phyloP scores from a whole-genome alignment of 768 basidiomycete species.

The Xerocomellus dryophilus region DNA sequence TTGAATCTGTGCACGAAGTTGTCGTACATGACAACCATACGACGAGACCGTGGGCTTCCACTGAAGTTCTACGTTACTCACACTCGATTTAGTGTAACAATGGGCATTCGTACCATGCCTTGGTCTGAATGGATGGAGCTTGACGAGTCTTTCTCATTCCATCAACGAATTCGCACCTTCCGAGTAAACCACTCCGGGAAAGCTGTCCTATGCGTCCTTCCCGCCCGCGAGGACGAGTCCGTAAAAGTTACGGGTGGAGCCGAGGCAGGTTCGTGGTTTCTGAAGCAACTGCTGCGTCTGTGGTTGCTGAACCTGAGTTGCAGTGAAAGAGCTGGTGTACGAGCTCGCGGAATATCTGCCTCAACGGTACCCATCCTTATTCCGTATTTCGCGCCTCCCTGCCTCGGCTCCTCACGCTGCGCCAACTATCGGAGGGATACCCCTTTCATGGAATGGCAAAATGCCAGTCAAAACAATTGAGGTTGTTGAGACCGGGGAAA shows the following conservation, averaged over 20 bases:
- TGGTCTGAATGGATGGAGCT: conserved; percentile 79
- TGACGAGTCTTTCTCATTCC: conserved; percentile 54
- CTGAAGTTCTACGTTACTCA: background rate
- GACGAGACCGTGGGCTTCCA: background rate
- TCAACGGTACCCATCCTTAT: conserved; percentile 61
- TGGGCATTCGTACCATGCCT: conserved; percentile 68
- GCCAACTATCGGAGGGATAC: conserved; percentile 24
- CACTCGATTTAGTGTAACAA: conserved; percentile 50
- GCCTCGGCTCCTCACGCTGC: background rate
- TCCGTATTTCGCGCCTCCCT: conserved; percentile 45
- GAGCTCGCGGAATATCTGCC: conserved; percentile 69
- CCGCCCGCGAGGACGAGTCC: conserved; percentile 41
- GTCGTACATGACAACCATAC: background rate
- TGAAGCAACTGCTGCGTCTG: background rate
- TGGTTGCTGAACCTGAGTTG: background rate
- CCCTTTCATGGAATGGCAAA: conserved; percentile 40
- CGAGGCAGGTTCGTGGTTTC: conserved; percentile 27
- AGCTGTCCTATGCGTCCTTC: conserved; percentile 48
- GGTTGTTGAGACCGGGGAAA: conserved; percentile 48
- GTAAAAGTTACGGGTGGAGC: conserved; percentile 31
- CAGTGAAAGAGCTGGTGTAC: conserved; percentile 65
- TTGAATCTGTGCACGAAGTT: conserved; percentile 4
- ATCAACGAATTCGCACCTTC: conserved; percentile 55
- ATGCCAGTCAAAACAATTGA: conserved; percentile 53
- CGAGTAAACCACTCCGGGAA: conserved; percentile 52